A percentile compares a stretch with the other conserved stretches of the same genome.
Conservation (phyloP, 1,139 yeast genomes). For the Taphrina wiesneri region DNA sequence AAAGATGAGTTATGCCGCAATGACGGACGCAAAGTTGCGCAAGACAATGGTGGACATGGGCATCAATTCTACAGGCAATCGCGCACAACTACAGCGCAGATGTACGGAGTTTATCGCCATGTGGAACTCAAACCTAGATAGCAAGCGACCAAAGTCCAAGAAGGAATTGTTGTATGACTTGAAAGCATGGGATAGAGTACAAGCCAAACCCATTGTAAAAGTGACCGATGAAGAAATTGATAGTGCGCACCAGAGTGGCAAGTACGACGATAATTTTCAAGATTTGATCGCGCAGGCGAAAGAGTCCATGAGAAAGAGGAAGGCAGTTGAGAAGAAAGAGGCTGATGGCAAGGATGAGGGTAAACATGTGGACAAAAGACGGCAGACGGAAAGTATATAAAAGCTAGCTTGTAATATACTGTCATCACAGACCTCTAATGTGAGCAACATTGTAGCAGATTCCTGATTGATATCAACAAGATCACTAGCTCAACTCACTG, state of each 20-base stretch:
- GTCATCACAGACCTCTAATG: too few relatives aligned
- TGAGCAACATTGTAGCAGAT: too few relatives aligned
- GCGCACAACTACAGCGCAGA: slow-evolving; percentile 65
- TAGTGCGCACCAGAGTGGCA: slow-evolving; percentile 54
- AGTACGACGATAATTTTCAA: slow-evolving; percentile 56
- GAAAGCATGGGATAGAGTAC: slow-evolving; percentile 62
- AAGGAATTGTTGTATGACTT: slow-evolving; percentile 58
- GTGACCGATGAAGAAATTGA: slow-evolving; percentile 44
- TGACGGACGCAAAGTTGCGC: slow-evolving; percentile 63
- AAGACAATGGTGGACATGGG: slow-evolving; percentile 58
- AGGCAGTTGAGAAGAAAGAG: not conserved
- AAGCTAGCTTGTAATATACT: not conserved
- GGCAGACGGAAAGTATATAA: not conserved
- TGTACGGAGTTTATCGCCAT: slow-evolving; percentile 76
- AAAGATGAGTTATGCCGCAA: slow-evolving; percentile 61
- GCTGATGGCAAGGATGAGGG: not conserved
- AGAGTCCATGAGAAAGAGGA: slow-evolving; percentile 19
- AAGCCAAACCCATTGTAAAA: slow-evolving; percentile 22
- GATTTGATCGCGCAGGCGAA: slow-evolving; percentile 56
- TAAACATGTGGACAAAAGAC: not conserved
- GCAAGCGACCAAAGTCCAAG: slow-evolving; percentile 65
- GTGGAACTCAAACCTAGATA: slow-evolving; percentile 81
- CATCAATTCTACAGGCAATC: slow-evolving; percentile 63
- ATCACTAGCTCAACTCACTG: too few relatives aligned
- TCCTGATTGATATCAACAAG: too few relatives aligned